Conservation (phyloP, 352 stramenopile genomes). For the Globisporangium paddicum region DNA sequence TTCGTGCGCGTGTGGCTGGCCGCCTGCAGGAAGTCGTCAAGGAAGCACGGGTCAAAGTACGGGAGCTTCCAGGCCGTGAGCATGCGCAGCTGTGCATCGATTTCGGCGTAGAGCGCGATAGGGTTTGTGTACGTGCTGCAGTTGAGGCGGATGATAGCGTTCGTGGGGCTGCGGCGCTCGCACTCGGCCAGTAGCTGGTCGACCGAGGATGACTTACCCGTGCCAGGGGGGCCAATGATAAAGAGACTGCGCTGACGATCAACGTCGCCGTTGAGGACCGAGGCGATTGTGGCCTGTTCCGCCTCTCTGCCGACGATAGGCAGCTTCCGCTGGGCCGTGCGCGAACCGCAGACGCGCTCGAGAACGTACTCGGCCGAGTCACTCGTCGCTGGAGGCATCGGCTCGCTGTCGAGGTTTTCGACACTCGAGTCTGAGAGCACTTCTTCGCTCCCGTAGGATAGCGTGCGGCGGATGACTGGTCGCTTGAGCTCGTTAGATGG, state of each 20-base stretch:
- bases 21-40: slow-evolving; percentile 42
- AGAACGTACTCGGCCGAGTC: slow-evolving; percentile 18
- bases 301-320: slow-evolving; percentile 33
- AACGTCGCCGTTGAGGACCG: slow-evolving; percentile 17
- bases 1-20: not conserved
- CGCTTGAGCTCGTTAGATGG: not conserved
- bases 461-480: slow-evolving; percentile 8
- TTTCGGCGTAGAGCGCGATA: slow-evolving; percentile 31
- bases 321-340: slow-evolving; percentile 13
- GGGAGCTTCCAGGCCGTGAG: slow-evolving; percentile 22
- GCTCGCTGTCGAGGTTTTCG: slow-evolving; percentile 1
- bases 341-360: slow-evolving; percentile 23
- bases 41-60: slow-evolving; percentile 31
- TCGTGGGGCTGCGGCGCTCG: slow-evolving; percentile 5
- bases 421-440: slow-evolving; percentile 12
- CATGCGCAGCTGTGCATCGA: slow-evolving; percentile 25
- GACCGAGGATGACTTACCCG: slow-evolving; percentile 64
- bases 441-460: slow-evolving; percentile 10
- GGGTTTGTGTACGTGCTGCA: slow-evolving; percentile 62
- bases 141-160: slow-evolving; percentile 43
- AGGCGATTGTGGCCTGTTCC: slow-evolving; percentile 34
- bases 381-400: not conserved
- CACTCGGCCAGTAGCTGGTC: slow-evolving; percentile 34
- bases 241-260: slow-evolving; percentile 32
- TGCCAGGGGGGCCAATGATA: slow-evolving; percentile 61